Percentiles rank a stretch among this genome's conserved stretches.
Conservation (phyloP, 164 flowering plant species). For the Nymphaea colorata region DNA sequence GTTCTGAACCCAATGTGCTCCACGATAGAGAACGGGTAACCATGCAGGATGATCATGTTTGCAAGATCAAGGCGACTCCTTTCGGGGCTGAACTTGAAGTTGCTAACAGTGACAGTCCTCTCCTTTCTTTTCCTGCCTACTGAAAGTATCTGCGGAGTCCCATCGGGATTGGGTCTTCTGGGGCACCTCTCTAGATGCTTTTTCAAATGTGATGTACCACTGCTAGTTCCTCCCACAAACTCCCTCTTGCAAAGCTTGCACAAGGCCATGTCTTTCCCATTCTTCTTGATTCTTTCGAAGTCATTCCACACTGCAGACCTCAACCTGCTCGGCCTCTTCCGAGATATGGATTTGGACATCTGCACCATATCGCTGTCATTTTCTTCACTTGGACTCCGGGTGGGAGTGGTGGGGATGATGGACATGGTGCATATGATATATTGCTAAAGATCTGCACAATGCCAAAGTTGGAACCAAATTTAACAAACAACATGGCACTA, state of each 20-base stretch:
- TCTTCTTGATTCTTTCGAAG: background rate
- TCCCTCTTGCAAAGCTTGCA: constrained; percentile 1
- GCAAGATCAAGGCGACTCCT: constrained; percentile 9
- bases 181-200: constrained; percentile 1
- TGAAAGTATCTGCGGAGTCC: background rate
- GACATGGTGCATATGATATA: background rate
- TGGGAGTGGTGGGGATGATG: background rate
- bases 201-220: constrained; percentile 1
- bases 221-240: background rate
- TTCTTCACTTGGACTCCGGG: background rate
- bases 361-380: background rate
- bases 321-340: background rate
- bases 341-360: background rate
- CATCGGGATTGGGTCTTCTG: background rate
- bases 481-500: background rate
- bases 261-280: background rate
- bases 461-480: background rate
- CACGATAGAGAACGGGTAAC: constrained; percentile 4
- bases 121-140: background rate
- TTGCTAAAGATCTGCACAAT: background rate
- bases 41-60: constrained; percentile 6
- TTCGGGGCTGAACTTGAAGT: constrained; percentile 4
- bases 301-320: constrained; percentile 1
- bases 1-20: constrained; percentile 5
- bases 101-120: background rate